Evolutionary conservation across 176 grass and related monocot genomes (phyloP).

Genomic region (sorghum (Sorghum bicolor)): Sorghum_bicolor_NCBIv3 NC_012873.2:5350001-5350500

Average conservation of each 20-base stretch:
- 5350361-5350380: background rate
- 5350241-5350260: background rate
- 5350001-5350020: background rate
- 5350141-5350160: constrained; percentile 24
- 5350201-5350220: background rate
- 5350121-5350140: no score
- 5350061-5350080: no score
- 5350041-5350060: background rate
- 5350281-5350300: background rate
- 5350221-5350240: background rate
- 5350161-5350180: background rate
- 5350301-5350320: constrained; percentile 9
- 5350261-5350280: background rate
- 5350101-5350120: no score
- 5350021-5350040: background rate
- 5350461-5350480: background rate
- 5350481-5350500: background rate
- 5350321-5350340: background rate
- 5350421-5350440: background rate
- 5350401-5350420: constrained; percentile 8
- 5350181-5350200: background rate
- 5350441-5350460: background rate
- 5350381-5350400: background rate
- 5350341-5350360: background rate
- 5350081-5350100: no score